Percentiles rank a stretch among this genome's conserved stretches.
Evolutionary conservation across 2,329 filamentous ascomycete genomes (phyloP).

Genomic region (Cercospora sp.): DNA sequence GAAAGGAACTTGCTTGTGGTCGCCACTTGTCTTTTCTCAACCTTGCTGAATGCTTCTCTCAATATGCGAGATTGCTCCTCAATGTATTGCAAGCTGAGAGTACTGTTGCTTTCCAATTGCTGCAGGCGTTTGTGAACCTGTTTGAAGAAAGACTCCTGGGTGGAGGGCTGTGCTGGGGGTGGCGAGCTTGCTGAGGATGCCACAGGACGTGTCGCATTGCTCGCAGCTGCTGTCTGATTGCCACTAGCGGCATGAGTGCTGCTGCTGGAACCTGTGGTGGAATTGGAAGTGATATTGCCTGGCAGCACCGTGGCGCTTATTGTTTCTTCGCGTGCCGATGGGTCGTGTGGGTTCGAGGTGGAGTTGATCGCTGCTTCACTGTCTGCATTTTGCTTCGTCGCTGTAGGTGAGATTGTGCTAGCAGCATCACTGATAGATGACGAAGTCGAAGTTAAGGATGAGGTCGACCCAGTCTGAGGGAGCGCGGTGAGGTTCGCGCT

Average conservation of each 20-base stretch:
- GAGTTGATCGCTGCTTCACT: not conserved
- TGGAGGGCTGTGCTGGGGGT: conserved; percentile 66
- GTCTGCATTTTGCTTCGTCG: not conserved
- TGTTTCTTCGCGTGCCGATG: not conserved
- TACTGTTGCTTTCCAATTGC: conserved; percentile 88
- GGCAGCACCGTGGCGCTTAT: not conserved
- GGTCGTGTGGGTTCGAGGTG: not conserved
- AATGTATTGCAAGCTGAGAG: conserved; percentile 90
- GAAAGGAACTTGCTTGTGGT: conserved; percentile 81
- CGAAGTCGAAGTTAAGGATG: not conserved
- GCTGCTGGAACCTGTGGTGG: not conserved
- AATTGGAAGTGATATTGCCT: not conserved
- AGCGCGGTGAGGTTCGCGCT: not conserved
- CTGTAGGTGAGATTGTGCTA: not conserved
- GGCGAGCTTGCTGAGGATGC: conserved; percentile 20
- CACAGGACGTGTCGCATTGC: conserved; percentile 12
- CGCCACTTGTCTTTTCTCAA: conserved; percentile 83
- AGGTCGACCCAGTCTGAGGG: not conserved
- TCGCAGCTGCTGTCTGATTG: conserved; percentile 6
- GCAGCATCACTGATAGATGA: not conserved
- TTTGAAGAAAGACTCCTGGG: conserved; percentile 98
- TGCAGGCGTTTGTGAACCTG: conserved; percentile 90
- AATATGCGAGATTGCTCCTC: conserved; percentile 92
- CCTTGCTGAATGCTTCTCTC: conserved; percentile 79
- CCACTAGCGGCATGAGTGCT: not conserved